These are phyloP conservation scores for Trichophyton equinum DNA, from an alignment of 2,329 filamentous ascomycete species.

Conservation along the genomic window DNA sequence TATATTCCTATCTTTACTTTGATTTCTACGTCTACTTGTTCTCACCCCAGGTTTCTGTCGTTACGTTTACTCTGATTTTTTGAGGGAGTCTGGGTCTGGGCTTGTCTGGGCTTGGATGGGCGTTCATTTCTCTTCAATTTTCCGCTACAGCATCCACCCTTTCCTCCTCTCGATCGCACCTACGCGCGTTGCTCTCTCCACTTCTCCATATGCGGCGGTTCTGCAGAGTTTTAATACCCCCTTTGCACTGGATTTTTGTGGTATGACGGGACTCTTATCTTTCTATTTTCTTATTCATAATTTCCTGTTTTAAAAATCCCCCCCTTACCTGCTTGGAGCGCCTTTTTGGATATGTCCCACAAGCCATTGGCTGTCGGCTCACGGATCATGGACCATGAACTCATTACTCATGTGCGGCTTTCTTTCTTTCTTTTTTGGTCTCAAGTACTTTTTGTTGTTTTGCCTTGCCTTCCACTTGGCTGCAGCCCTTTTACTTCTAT, in stretches of 20 bases:
- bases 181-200: neutral
- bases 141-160: slow-evolving; percentile 2
- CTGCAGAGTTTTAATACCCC: slow-evolving; percentile 12
- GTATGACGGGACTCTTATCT: neutral
- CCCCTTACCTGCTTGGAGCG: neutral
- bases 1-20: neutral
- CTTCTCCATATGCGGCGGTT: slow-evolving; percentile 4
- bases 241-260: slow-evolving; percentile 10
- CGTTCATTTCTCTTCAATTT: slow-evolving; percentile 11
- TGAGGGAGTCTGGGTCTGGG: slow-evolving; percentile 12
- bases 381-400: slow-evolving; percentile 3
- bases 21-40: neutral
- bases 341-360: slow-evolving; percentile 1
- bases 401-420: neutral
- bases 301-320: slow-evolving; percentile 1
- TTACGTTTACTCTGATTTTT: slow-evolving; percentile 1
- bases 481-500: slow-evolving; percentile 9
- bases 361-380: slow-evolving; percentile 2
- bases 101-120: slow-evolving; percentile 15
- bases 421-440: neutral
- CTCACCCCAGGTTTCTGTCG: neutral
- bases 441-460: neutral
- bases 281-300: slow-evolving; percentile 10
- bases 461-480: slow-evolving; percentile 5
- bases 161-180: neutral